Conservation (phyloP, 169 alveolate genomes). For the Plasmodium coatneyi region DNA sequence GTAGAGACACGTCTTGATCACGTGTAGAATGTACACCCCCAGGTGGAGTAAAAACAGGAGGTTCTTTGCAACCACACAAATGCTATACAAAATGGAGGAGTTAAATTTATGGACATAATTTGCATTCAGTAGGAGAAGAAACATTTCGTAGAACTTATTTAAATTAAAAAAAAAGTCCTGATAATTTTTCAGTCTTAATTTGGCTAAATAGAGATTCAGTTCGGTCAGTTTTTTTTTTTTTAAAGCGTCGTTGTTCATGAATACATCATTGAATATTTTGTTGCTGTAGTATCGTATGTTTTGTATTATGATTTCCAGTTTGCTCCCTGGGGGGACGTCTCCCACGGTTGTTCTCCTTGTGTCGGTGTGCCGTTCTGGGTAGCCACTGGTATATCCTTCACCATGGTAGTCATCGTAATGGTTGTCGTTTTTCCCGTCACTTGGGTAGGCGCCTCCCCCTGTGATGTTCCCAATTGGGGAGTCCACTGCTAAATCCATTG, state of each 20-base stretch:
- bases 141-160: constrained; percentile 48
- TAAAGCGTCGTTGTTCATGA: constrained; percentile 18
- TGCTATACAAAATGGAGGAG: constrained; percentile 54
- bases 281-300: constrained; percentile 41
- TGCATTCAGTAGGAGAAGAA: constrained; percentile 13
- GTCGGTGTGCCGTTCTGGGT: neutral
- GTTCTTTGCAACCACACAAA: constrained; percentile 42
- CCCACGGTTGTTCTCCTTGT: neutral
- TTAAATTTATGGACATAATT: constrained; percentile 37
- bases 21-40: constrained; percentile 35
- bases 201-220: constrained; percentile 36
- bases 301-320: constrained; percentile 6
- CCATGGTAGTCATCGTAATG: neutral
- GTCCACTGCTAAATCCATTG: neutral
- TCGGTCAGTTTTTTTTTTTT: constrained; percentile 37
- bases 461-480: neutral
- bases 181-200: constrained; percentile 29
- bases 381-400: neutral
- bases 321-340: neutral
- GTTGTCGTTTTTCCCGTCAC: neutral
- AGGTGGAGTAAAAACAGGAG: neutral
- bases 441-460: neutral
- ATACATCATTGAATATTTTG: constrained; percentile 40
- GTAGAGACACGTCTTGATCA: constrained; percentile 27
- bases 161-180: constrained; percentile 55